Evolutionary conservation across 306 rosid species (phyloP).

Genomic region (Vigna trinervia): DNA sequence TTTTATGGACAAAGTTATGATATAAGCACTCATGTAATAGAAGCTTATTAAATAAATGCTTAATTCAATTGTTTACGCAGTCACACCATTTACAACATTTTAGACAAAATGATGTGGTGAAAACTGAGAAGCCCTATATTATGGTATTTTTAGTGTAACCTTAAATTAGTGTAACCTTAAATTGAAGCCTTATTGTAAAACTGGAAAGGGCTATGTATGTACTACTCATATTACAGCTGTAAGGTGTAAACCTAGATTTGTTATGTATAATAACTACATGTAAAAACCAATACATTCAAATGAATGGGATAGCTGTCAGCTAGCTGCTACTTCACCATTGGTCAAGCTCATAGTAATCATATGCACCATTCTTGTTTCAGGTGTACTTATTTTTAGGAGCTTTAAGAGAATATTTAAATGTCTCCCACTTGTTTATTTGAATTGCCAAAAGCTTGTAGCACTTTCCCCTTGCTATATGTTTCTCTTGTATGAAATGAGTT

Average conservation of each 20-base stretch:
- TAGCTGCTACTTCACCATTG: too few species aligned
- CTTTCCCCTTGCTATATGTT: neutral
- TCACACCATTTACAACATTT: neutral
- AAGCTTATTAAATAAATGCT: neutral
- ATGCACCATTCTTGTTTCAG: neutral
- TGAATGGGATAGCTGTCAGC: too few species aligned
- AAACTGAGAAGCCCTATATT: conserved; percentile 13
- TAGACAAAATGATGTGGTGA: conserved; percentile 3
- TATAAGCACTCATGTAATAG: neutral
- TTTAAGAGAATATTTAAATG: neutral
- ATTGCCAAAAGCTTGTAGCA: neutral
- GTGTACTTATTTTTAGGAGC: neutral
- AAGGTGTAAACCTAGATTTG: neutral
- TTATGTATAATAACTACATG: neutral
- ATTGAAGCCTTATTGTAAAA: neutral
- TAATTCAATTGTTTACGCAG: neutral
- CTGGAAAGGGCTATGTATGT: neutral
- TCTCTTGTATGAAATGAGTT: neutral
- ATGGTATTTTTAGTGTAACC: too few species aligned
- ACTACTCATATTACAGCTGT: neutral
- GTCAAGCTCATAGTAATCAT: neutral
- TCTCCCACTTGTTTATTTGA: neutral
- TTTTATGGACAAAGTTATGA: neutral
- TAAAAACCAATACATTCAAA: too few species aligned
- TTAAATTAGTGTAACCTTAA: neutral